Conservation (phyloP, 768 basidiomycete genomes). For the Suillus placidus region DNA sequence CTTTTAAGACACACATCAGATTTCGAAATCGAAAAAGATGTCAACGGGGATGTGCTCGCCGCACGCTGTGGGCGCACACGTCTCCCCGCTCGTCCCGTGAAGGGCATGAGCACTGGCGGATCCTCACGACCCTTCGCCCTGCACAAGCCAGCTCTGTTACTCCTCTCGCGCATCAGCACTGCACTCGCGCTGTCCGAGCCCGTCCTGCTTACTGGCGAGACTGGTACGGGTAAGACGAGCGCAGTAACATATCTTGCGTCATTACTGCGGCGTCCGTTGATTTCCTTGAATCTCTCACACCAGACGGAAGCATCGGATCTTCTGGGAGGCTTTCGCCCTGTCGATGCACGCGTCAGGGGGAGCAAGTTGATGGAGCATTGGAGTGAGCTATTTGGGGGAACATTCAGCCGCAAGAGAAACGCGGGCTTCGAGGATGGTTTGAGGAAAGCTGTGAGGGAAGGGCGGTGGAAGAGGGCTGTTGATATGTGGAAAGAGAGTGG, state of each 20-base stretch:
- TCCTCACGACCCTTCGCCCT: conserved; percentile 75
- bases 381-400: conserved; percentile 76
- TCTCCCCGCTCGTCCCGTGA: conserved; percentile 49
- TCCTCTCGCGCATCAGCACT: conserved; percentile 81
- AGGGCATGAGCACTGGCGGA: conserved; percentile 36
- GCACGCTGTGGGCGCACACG: conserved; percentile 67
- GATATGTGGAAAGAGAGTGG: conserved; percentile 83
- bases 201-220: conserved; percentile 92
- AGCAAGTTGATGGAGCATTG: conserved; percentile 72
- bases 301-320: conserved; percentile 96
- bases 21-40: conserved; percentile 68
- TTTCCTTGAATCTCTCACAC: conserved; percentile 92
- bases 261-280: conserved; percentile 71
- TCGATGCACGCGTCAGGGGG: conserved; percentile 83
- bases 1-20: conserved; percentile 66
- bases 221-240: conserved; percentile 99
- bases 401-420: conserved; percentile 91
- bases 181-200: conserved; percentile 78
- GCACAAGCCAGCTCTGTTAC: conserved; percentile 78
- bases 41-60: conserved; percentile 58
- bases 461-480: conserved; percentile 83
- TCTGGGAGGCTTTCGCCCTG: conserved; percentile 94
- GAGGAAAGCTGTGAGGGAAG: conserved; percentile 76
- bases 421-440: conserved; percentile 82
- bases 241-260: conserved; percentile 85